Evolutionary conservation across 2,329 filamentous ascomycete genomes (phyloP).

Genomic region (Claviceps spartinae): DNA sequence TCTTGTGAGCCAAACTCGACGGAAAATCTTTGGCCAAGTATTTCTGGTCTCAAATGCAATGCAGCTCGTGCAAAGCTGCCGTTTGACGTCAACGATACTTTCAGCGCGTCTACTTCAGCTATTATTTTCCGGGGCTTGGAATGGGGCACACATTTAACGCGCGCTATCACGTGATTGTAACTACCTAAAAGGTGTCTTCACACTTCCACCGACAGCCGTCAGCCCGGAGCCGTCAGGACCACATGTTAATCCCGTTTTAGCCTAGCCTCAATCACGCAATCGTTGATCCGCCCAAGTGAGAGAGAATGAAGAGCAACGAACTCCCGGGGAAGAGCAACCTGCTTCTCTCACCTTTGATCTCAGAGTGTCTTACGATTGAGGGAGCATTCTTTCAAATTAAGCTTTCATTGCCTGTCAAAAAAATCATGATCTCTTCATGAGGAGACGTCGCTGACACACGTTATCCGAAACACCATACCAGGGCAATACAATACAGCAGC

Average conservation of each 20-base stretch:
- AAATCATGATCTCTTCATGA: conserved; percentile 7
- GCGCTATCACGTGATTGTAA: not conserved
- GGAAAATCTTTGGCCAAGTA: not conserved
- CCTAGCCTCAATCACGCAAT: conserved; percentile 21
- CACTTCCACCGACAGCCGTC: too few species aligned
- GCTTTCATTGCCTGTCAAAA: conserved; percentile 11
- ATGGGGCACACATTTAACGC: not conserved
- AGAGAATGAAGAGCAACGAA: conserved; percentile 10
- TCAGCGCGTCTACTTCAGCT: too few species aligned
- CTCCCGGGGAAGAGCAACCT: conserved; percentile 5
- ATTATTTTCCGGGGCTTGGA: too few species aligned
- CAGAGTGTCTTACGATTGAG: conserved; percentile 2
- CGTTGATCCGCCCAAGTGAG: conserved; percentile 12
- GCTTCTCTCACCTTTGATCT: conserved; percentile 10
- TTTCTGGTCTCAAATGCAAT: not conserved
- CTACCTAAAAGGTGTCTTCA: not conserved
- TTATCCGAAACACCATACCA: not conserved
- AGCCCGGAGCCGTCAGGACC: not conserved
- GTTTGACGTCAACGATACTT: too few species aligned
- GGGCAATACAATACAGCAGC: not conserved
- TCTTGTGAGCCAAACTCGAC: not conserved
- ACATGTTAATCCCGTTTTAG: conserved; percentile 8
- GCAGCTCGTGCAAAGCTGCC: not conserved
- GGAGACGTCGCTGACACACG: not conserved
- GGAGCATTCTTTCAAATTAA: conserved; percentile 4